Evolutionary conservation across 2,329 filamentous ascomycete species (phyloP), one percentile per base, ranked within the genome.

Genomic region (Coleophoma crateriformis): DNA sequence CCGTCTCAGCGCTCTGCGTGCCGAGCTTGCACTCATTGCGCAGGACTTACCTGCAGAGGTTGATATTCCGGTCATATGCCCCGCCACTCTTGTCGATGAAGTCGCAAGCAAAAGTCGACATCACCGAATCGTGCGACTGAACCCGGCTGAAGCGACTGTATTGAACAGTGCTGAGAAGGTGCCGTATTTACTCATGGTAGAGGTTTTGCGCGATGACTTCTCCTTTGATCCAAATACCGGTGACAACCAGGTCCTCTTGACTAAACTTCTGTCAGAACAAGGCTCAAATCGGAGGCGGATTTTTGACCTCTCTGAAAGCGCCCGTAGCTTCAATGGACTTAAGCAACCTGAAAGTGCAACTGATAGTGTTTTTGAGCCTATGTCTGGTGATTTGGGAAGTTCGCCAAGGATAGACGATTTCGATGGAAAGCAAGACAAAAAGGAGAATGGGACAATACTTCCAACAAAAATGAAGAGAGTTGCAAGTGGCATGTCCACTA

Each of bases 161-260:
- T 71, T 94, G 46, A 94, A 94, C 67, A 94, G 88, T 64, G 88
- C 88, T 4, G 88, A 94, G 65, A 87, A 90, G 64, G 88, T 94
- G 41, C 88, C 88, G 1, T 94, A 90, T 67, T 68, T 94, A 45
- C 75, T 94, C 27, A 91, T 94, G 87, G 81, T 92, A 2, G 88
- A 94, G 63, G 84, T 94, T 19, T 69, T 94, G 44, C 75, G 85
- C 20, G 88, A 92, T 56, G 88, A 94, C 61, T 92, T 94, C 62
- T 84, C 85, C 33, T 94, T 94, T 59, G 84, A 92, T 58, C 87
- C 88, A 0, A 81, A 86, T 33, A 85, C 82, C 0, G 73, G 78
- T 27, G 85, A 89, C 54, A 94, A 94, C 58, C 77, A 86, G 61
- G 75, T 79, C 47, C 69, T 94, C 19, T 66, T 87, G 33, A 68